phyloP scores from a whole-genome alignment of 371 early-diverging fungal species.

The Sporodiniella umbellata region DNA sequence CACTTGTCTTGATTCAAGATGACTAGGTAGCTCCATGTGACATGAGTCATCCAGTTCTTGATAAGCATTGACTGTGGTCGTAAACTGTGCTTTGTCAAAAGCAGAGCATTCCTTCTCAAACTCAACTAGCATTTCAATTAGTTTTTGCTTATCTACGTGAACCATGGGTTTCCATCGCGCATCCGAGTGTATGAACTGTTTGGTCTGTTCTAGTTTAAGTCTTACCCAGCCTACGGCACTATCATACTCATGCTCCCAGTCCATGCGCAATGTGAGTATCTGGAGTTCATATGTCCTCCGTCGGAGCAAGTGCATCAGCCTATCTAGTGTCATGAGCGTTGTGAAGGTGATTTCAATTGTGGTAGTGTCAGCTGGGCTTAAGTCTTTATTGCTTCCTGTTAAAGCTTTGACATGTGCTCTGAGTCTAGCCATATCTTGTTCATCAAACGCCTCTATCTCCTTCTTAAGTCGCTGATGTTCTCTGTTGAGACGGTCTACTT shows the following conservation, averaged over 20 bases:
- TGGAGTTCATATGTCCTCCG: conserved; percentile 37
- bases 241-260: conserved; percentile 44
- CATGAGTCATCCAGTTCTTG: conserved; percentile 48
- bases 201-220: conserved; percentile 16
- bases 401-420: conserved; percentile 50
- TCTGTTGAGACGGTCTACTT: conserved; percentile 25
- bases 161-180: conserved; percentile 33
- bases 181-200: conserved; percentile 17
- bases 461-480: conserved; percentile 10
- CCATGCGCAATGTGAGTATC: conserved; percentile 34
- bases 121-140: conserved; percentile 20
- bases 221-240: conserved; percentile 28
- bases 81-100: conserved; percentile 40
- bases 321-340: conserved; percentile 46
- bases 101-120: conserved; percentile 29
- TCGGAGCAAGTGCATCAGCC: conserved; percentile 37
- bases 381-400: conserved; percentile 27
- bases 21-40: conserved; percentile 36
- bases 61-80: conserved; percentile 33
- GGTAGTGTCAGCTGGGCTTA: conserved; percentile 55
- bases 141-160: conserved; percentile 5
- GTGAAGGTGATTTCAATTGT: conserved; percentile 54
- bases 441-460: conserved; percentile 30
- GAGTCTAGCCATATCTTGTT: conserved; percentile 49
- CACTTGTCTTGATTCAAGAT: conserved; percentile 44